Percentiles rank a stretch among this genome's conserved stretches.
Conservation (phyloP, 176 grass and related monocot species). For the Aegilops longissima region DNA sequence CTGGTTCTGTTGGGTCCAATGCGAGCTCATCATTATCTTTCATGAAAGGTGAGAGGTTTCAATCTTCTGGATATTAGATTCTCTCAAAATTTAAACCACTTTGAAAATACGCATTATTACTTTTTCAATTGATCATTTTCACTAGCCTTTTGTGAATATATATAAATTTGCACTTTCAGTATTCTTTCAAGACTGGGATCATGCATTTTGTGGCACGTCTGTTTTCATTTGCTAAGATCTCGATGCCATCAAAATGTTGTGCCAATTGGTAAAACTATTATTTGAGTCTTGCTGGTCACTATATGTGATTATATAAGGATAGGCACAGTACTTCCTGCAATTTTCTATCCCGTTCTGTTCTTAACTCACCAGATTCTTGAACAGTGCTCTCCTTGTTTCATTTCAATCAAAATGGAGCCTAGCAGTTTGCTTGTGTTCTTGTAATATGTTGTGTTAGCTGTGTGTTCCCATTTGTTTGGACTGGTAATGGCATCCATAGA, state of each 20-base stretch:
- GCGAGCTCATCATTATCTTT: conserved; percentile 62
- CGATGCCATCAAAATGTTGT: background rate
- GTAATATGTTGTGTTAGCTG: background rate
- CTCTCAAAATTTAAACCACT: background rate
- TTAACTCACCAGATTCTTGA: background rate
- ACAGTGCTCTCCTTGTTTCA: conserved; percentile 8
- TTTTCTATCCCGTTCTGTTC: background rate
- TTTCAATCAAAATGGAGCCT: conserved; percentile 5
- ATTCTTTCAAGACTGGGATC: background rate
- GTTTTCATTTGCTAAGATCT: conserved; percentile 9
- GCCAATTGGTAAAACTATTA: background rate
- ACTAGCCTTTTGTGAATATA: conserved; percentile 3
- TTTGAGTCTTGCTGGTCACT: background rate
- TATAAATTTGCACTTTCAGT: background rate
- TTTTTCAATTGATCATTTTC: background rate
- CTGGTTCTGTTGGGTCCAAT: conserved; percentile 47
- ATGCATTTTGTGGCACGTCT: background rate
- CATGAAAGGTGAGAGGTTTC: conserved; percentile 56
- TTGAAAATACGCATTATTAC: background rate
- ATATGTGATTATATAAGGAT: background rate
- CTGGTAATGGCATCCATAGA: background rate
- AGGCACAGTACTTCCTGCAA: background rate
- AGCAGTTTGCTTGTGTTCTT: background rate
- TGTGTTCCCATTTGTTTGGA: background rate
- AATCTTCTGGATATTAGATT: background rate